These are phyloP conservation scores for Leishmania turanica DNA, from an alignment of 208 protist genomes.

Conservation along the genomic window DNA sequence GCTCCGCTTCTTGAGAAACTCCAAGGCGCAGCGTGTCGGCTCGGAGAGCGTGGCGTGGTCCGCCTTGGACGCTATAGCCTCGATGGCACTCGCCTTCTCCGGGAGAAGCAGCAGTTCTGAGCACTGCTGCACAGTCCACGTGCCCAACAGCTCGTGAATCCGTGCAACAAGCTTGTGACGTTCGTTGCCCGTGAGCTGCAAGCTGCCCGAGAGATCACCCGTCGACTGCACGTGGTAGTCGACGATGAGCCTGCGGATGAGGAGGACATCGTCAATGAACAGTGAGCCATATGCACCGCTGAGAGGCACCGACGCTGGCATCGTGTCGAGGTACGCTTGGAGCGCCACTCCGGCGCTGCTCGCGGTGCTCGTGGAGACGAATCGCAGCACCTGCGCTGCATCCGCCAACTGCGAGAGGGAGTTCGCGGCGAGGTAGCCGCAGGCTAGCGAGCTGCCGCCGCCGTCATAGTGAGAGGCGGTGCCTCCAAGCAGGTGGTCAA, in stretches of 20 bases:
- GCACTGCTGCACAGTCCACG: slow-evolving; percentile 6
- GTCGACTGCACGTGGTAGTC: neutral
- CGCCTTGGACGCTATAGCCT: neutral
- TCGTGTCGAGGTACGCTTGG: neutral
- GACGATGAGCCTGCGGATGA: slow-evolving; percentile 7
- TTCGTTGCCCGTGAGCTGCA: neutral
- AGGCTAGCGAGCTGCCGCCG: neutral
- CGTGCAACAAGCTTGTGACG: neutral
- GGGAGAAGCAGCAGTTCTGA: neutral
- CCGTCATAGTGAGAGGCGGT: neutral
- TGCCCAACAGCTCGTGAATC: neutral
- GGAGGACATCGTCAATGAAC: slow-evolving; percentile 5
- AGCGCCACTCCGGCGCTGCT: neutral
- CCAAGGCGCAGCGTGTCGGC: slow-evolving; percentile 1
- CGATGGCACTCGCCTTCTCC: neutral
- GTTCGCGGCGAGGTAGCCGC: neutral
- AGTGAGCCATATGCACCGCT: neutral
- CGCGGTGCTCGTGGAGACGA: neutral
- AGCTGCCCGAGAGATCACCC: neutral
- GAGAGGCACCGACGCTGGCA: neutral
- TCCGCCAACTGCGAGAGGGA: slow-evolving; percentile 9
- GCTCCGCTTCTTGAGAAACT: neutral
- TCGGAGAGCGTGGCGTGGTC: neutral
- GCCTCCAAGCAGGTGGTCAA: neutral
- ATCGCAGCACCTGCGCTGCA: slow-evolving; percentile 3